These are phyloP conservation scores for Tolypocladium tropicale DNA, from an alignment of 2,329 filamentous ascomycete species.

Conservation along the genomic window DNA sequence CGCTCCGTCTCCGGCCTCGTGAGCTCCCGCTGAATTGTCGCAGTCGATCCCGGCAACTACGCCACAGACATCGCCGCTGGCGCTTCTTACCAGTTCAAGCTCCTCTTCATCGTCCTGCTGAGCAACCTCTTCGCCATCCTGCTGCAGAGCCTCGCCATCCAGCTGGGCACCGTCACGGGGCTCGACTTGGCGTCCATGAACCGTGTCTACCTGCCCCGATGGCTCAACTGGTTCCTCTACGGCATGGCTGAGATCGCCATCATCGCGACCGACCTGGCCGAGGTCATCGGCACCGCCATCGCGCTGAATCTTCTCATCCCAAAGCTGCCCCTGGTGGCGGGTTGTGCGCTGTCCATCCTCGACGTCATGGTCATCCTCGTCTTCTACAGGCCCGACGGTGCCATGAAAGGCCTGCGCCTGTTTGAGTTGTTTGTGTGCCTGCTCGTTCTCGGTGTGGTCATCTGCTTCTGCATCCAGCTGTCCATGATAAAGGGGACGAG, in stretches of 20 bases:
- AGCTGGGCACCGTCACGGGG: conserved; percentile 59
- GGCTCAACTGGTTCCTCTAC: conserved; percentile 54
- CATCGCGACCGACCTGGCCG: conserved; percentile 61
- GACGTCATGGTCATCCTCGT: conserved; percentile 59
- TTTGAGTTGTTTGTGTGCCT: conserved; percentile 56
- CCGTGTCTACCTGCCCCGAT: conserved; percentile 52
- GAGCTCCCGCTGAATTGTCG: neutral
- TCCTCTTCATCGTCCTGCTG: conserved; percentile 59
- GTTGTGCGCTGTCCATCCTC: conserved; percentile 57
- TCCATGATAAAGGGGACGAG: conserved; percentile 46
- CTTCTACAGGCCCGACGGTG: conserved; percentile 52
- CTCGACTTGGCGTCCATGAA: conserved; percentile 58
- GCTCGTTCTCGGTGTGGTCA: conserved; percentile 56
- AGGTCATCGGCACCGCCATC: conserved; percentile 63
- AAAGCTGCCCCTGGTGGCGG: conserved; percentile 54
- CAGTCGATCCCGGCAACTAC: conserved; percentile 56
- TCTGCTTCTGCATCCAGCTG: conserved; percentile 63
- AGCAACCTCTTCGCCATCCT: conserved; percentile 64
- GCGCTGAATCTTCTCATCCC: conserved; percentile 56
- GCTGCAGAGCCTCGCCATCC: conserved; percentile 57
- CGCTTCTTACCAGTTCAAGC: conserved; percentile 51
- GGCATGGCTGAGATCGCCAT: conserved; percentile 56
- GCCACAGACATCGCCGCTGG: conserved; percentile 61
- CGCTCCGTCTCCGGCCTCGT: neutral
- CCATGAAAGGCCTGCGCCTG: conserved; percentile 47